Percentiles rank a stretch among this genome's conserved stretches.
These are phyloP conservation scores for Luvunga scandens DNA, from an alignment of 345 rosid genomes.

Conservation along the genomic window DNA sequence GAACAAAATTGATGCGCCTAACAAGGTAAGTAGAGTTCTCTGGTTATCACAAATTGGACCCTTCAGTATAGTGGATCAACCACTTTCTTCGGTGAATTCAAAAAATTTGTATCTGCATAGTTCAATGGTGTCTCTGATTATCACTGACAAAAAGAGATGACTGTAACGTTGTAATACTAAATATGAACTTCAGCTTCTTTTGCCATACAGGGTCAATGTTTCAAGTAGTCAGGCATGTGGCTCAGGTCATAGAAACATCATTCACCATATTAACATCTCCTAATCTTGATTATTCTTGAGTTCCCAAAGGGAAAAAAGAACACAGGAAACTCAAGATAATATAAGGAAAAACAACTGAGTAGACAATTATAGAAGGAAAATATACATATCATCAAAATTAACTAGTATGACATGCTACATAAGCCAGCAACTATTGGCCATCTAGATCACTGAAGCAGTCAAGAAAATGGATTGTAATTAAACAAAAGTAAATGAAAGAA, in stretches of 20 bases:
- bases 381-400: not conserved
- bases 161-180: not conserved
- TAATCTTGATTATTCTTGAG: not conserved
- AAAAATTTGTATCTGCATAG: not conserved
- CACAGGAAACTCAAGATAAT: not conserved
- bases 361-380: not conserved
- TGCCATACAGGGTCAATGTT: not conserved
- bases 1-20: not conserved
- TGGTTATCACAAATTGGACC: not conserved
- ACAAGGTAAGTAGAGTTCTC: not conserved
- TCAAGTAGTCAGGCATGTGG: not conserved
- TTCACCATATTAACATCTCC: not conserved
- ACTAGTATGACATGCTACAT: not conserved
- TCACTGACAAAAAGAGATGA: not conserved
- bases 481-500: not conserved
- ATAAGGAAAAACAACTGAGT: not conserved
- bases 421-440: not conserved
- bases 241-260: not conserved
- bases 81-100: conserved; percentile 4
- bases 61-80: not conserved
- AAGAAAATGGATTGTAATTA: not conserved
- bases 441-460: not conserved
- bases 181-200: not conserved
- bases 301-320: too few species aligned
- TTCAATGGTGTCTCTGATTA: conserved; percentile 4